phyloP scores from a whole-genome alignment of 1,139 yeast genomes.

The Lodderomyces jiufengensis region DNA sequence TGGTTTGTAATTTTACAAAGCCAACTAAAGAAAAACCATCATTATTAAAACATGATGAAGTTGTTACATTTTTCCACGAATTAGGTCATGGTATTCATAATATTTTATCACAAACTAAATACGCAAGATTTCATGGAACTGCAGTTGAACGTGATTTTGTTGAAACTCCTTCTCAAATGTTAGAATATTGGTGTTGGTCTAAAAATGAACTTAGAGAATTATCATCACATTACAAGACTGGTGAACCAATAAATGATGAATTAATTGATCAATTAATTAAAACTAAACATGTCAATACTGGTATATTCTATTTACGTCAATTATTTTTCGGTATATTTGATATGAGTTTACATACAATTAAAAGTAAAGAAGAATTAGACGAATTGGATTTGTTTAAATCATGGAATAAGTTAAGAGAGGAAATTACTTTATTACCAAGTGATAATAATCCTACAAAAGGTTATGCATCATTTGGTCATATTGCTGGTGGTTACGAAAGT shows the following conservation, averaged over 20 bases:
- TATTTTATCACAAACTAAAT: constrained; percentile 61
- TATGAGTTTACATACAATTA: constrained; percentile 60
- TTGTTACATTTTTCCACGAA: constrained; percentile 84
- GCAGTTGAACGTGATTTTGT: constrained; percentile 80
- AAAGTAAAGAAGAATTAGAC: constrained; percentile 35
- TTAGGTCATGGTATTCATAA: constrained; percentile 88
- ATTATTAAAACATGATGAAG: constrained; percentile 71
- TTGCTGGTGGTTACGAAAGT: constrained; percentile 81
- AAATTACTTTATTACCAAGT: constrained; percentile 53
- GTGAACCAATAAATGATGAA: constrained; percentile 54
- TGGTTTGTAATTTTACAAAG: constrained; percentile 82
- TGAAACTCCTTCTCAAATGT: constrained; percentile 86
- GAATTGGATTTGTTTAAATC: constrained; percentile 44
- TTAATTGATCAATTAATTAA: constrained; percentile 57
- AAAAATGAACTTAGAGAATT: constrained; percentile 53
- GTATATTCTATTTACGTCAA: constrained; percentile 67
- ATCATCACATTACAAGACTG: constrained; percentile 64
- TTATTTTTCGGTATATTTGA: constrained; percentile 76
- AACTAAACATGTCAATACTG: constrained; percentile 76
- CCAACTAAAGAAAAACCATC: constrained; percentile 72
- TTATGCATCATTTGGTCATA: constrained; percentile 75
- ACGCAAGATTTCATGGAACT: constrained; percentile 71
- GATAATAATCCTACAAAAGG: constrained; percentile 60
- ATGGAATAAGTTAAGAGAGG: constrained; percentile 65
- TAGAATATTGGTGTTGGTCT: constrained; percentile 89